phyloP scores from a whole-genome alignment of 2,329 filamentous ascomycete genomes.

The Fusarium ambrosium region DNA sequence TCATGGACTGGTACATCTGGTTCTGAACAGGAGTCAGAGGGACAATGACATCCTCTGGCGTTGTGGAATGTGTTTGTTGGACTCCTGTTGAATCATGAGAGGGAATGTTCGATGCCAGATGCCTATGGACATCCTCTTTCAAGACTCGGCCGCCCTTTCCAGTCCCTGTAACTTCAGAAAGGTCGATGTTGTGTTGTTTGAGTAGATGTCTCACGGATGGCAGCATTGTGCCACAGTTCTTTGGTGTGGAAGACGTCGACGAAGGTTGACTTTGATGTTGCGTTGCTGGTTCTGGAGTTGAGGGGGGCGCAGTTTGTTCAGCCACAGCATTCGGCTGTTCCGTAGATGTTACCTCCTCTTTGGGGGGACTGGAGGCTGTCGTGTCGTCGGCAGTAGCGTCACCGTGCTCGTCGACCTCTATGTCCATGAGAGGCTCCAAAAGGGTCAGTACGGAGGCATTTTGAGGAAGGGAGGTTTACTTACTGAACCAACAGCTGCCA shows the following conservation, averaged over 20 bases:
- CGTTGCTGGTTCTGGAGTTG: not conserved
- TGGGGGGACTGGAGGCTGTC: not conserved
- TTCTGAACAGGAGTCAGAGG: conserved; percentile 7
- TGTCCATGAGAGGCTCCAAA: conserved; percentile 14
- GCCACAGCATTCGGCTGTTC: not conserved
- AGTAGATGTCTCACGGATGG: conserved; percentile 15
- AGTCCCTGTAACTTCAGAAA: not conserved
- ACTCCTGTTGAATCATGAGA: not conserved
- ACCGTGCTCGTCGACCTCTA: conserved; percentile 5
- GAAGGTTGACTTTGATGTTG: not conserved
- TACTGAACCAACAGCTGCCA: conserved; percentile 17
- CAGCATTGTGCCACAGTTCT: not conserved
- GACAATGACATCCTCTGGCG: not conserved
- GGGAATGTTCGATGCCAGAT: not conserved
- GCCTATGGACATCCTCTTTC: conserved; percentile 19
- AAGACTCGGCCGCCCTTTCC: conserved; percentile 16
- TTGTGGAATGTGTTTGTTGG: not conserved
- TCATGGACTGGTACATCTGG: conserved; percentile 29
- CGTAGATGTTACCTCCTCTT: not conserved
- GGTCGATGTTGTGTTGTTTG: conserved; percentile 5
- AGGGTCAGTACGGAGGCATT: not conserved
- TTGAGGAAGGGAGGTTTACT: not conserved
- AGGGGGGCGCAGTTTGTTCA: not conserved
- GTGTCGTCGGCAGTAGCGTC: not conserved
- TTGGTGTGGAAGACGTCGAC: not conserved